A percentile compares a stretch with the other conserved stretches of the same genome.
Conservation (phyloP, 1,284 basidiomycete species). For the Cutaneotrichosporon sp. region DNA sequence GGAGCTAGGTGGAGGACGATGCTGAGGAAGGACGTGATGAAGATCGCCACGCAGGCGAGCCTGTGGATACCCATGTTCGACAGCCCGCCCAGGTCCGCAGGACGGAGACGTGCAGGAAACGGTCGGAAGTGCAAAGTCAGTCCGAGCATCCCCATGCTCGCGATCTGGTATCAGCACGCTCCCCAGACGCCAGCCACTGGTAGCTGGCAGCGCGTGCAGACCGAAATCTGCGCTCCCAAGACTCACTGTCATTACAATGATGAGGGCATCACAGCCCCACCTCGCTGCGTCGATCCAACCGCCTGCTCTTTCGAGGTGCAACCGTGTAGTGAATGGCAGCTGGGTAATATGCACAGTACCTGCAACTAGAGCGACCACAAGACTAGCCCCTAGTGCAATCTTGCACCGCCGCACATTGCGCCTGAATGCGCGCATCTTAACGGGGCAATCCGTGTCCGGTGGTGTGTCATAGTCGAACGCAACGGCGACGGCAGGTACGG, state of each 20-base stretch:
- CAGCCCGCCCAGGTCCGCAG: constrained; percentile 13
- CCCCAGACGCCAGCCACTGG: too few relatives aligned
- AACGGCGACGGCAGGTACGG: not conserved
- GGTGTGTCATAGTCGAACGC: not conserved
- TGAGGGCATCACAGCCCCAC: constrained; percentile 1
- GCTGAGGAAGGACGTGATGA: constrained; percentile 8
- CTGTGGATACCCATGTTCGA: constrained; percentile 17
- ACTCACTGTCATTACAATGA: constrained; percentile 6
- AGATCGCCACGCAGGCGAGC: constrained; percentile 3
- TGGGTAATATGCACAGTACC: not conserved
- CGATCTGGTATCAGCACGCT: constrained; percentile 6
- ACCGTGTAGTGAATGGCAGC: not conserved
- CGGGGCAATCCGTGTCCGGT: constrained; percentile 6
- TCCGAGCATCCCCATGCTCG: constrained; percentile 2
- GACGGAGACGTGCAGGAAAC: constrained; percentile 17
- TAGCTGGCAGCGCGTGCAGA: too few relatives aligned
- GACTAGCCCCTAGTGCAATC: not conserved
- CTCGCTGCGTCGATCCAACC: not conserved
- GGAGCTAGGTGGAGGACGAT: constrained; percentile 19
- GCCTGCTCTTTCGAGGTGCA: not conserved
- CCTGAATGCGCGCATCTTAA: constrained; percentile 8
- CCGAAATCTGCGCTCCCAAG: not conserved
- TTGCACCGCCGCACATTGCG: constrained; percentile 11
- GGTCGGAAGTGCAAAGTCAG: constrained; percentile 30
- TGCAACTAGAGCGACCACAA: not conserved